Evolutionary conservation across 495 filamentous ascomycete genomes (phyloP), one percentile per base, ranked within the genome.

Genomic region (Daldinia vernicosa): DNA sequence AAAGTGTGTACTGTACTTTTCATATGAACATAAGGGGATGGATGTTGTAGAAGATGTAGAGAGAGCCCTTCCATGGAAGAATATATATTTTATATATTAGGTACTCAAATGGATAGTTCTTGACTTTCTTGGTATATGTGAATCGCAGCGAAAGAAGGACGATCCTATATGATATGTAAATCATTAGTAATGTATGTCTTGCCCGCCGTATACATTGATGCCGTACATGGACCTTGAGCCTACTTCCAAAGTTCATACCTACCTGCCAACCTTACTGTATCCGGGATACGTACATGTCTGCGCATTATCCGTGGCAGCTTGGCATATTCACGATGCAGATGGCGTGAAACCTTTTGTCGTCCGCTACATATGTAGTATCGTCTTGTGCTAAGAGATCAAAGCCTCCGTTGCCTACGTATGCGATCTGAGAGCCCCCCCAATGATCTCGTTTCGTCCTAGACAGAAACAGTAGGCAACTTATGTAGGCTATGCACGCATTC

Each of bases 201-300:
- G n/a, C 17, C 24, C 11, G 17, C 43, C 4, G 4, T 47, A 19
- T 47, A 47, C 7, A 24, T 47, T 11, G 11, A 28, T 24, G 14
- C 50, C 6, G 12, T 53, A 28, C 50, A 28, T n/a, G 27, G 12
- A 53, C 24, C 26, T 28, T 15, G 9, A 4, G 14, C 26, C 14
- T 53, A 35, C 37, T 12, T 37, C 27, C 40, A 8, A 40, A 63
- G 14, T 37, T 56, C 54, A 66, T 22, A 28, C 39, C 43, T 35
- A 35, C 12, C 32, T 33, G 11, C 26, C 6, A 54, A 64, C 35
- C 55, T 69, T 69, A 52, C 59, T 54, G 47, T 65, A 70, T 35
- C 54, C 39, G 27, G 26, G n/a, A 57, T 40, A 63, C 37, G 32
- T 40, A 63, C 2, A 19, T 58, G 15, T n/a, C 6, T 57, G 53